Conservation (phyloP, 2,329 filamentous ascomycete genomes). For the Elsinoe necatrix region DNA sequence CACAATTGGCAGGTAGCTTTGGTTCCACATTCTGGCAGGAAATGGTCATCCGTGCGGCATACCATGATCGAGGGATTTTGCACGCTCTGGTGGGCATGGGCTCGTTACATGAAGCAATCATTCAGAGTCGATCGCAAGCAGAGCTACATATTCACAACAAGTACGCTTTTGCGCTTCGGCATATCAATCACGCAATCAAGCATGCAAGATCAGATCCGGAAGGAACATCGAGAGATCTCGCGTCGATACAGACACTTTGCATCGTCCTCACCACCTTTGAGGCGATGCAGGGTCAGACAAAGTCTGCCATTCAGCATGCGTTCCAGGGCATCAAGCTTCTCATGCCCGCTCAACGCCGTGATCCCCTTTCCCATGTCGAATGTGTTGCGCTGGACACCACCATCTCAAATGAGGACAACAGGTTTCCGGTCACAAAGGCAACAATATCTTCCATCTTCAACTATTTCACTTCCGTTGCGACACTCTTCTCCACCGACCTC, state of each 20-base stretch:
- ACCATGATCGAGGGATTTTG: background rate
- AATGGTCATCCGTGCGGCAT: slow-evolving; percentile 9
- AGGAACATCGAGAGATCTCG: background rate
- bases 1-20: slow-evolving; percentile 7
- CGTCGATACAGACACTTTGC: slow-evolving; percentile 1
- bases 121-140: background rate
- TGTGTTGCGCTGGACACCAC: background rate
- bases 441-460: slow-evolving; percentile 7
- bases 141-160: background rate
- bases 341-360: background rate
- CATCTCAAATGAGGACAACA: background rate
- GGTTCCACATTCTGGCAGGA: slow-evolving; percentile 5
- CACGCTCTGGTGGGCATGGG: background rate
- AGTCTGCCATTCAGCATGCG: slow-evolving; percentile 6
- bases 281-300: slow-evolving; percentile 5
- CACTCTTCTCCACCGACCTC: background rate
- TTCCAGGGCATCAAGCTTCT: slow-evolving; percentile 7
- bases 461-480: slow-evolving; percentile 2
- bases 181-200: slow-evolving; percentile 6
- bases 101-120: background rate
- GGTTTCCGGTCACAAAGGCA: background rate
- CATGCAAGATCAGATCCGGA: background rate
- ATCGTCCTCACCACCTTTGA: slow-evolving; percentile 6
- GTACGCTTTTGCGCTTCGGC: slow-evolving; percentile 4
- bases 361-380: background rate